A percentile compares a stretch with the other conserved stretches of the same genome.
These are phyloP conservation scores for Poterioochromonas sp. DNA, from an alignment of 352 stramenopile genomes.

Conservation along the genomic window DNA sequence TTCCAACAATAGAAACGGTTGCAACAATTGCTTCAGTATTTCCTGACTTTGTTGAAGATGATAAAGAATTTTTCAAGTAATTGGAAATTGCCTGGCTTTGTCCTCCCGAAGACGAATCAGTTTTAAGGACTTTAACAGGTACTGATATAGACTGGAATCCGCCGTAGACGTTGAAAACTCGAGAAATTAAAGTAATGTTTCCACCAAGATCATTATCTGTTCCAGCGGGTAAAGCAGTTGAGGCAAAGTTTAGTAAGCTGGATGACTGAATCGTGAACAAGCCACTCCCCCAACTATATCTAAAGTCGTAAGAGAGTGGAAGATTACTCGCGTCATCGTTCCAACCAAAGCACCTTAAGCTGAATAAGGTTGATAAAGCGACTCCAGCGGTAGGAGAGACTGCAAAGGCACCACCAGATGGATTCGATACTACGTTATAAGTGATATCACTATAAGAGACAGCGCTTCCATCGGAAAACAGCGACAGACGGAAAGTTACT, in stretches of 20 bases:
- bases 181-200: neutral
- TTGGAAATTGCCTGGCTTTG: neutral
- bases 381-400: conserved; percentile 4
- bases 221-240: neutral
- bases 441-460: no score
- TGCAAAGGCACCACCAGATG: conserved; percentile 1
- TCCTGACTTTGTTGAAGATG: neutral
- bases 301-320: neutral
- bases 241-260: neutral
- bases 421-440: no score
- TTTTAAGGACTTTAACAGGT: neutral
- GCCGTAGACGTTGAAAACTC: neutral
- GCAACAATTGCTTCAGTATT: neutral
- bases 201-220: neutral
- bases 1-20: neutral
- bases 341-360: neutral
- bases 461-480: no score
- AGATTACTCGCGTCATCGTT: neutral
- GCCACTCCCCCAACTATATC: neutral
- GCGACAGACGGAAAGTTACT: conserved; percentile 13
- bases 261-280: neutral
- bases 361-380: conserved; percentile 8
- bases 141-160: neutral
- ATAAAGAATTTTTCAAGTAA: neutral
- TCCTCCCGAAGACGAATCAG: no score